Base-by-base conservation (phyloP, 106 monocot species). In the Allium fistulosum region DNA sequence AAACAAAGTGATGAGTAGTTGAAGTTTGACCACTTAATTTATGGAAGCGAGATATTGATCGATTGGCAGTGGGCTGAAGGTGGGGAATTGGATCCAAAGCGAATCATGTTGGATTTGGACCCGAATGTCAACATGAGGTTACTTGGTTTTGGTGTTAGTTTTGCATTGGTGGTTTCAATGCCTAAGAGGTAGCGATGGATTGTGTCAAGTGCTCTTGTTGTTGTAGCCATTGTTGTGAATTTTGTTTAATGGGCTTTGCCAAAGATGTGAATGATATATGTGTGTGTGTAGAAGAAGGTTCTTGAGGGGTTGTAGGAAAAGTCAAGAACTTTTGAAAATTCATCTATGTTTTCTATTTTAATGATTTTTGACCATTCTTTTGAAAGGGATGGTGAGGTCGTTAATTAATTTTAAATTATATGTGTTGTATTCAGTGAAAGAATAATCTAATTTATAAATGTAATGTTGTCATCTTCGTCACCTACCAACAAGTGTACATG, bases 31-130 rank as follows among this genome's bases (percentile, higher is more conserved):
- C 61, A 68, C 46, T 63, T 37, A 18, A 68, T 46, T 22, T 75
- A 61, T 8, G 75, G 60, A 14, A 60, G 14, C 0, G 67, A 45
- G 18, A 75, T 62, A 53, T n/a, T 61, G 48, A 75, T 59, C 37
- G 37, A 53, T n/a, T 59, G 75, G 17, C 75, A 58, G 27, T 55
- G 55, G 2, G 28, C 66, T 4, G 17, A 26, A 7, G 4, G 46
- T 7, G 53, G 70, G 77, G 0, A 55, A 47, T 74, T 55, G 69
- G 69, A 49, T 12, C 74, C 68, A 65, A 79, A 79, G 9, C 57
- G 68, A 28, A 79, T 79, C 63, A 79, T 63, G 64, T 14, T 28
- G 16, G 15, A 49, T 11, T 17, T 9, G 17, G 52, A 63, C 63
- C 51, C 27, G 72, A 62, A 74, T 22, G 65, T 12, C 8, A 57